Evolutionary conservation across 23 red algal genomes (phyloP).

Genomic region (Cyanidium caldarium): DNA sequence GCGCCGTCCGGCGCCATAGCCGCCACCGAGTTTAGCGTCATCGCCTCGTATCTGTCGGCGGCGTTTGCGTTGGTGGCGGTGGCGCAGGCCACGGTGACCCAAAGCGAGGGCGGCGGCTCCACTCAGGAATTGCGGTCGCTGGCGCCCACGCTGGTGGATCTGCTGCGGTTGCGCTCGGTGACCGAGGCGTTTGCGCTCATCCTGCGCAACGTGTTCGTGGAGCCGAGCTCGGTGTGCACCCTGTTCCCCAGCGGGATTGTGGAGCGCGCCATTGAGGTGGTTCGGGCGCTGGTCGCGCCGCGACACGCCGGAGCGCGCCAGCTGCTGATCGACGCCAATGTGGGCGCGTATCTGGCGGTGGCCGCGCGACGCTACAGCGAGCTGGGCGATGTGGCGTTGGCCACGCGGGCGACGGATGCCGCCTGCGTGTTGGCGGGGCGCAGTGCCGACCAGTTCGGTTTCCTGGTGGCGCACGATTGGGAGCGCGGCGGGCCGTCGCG

Average conservation of each 20-base stretch:
- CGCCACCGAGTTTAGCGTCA: too few species aligned
- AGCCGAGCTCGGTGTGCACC: neutral
- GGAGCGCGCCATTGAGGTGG: neutral
- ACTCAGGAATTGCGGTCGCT: too few species aligned
- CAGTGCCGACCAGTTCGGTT: neutral
- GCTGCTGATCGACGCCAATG: neutral
- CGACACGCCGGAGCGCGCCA: neutral
- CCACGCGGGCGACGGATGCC: neutral
- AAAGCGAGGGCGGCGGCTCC: too few species aligned
- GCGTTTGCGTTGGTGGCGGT: too few species aligned
- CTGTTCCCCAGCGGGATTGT: neutral
- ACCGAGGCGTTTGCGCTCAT: neutral
- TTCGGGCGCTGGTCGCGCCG: neutral
- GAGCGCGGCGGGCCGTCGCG: too few species aligned
- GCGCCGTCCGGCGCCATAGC: too few species aligned
- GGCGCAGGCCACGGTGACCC: too few species aligned
- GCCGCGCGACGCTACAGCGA: constrained; percentile 6
- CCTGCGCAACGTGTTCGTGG: neutral
- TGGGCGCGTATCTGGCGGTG: neutral
- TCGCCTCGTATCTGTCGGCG: too few species aligned
- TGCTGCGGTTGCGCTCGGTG: neutral
- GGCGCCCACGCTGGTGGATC: neutral
- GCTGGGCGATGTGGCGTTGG: neutral
- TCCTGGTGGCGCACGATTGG: neutral
- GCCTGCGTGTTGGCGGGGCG: neutral